Evolutionary conservation across 2,329 filamentous ascomycete species (phyloP), one percentile per base, ranked within the genome.

Genomic region (Pleurostoma richardsiae): DNA sequence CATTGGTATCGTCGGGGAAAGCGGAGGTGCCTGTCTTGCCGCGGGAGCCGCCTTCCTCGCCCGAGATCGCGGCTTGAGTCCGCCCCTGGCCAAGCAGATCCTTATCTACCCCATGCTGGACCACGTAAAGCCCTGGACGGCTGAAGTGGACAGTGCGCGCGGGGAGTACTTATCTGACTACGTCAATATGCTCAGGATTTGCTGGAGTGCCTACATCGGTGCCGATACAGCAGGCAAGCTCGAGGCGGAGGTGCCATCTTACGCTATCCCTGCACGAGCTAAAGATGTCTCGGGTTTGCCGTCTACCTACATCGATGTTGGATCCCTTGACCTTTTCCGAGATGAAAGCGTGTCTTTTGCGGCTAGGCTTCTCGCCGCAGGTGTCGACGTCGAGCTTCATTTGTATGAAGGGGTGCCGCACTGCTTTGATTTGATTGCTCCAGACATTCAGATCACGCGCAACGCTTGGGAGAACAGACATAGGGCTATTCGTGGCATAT

Each of bases 361-460:
- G n/a, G 45, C 43, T n/a, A 54, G 61, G 36, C 56, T 72, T 11
- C 54, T 53, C 8, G 49, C 56, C 46, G 65, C 56, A 5, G 59
- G 59, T 2, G 54, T 69, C 4, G 56, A 63, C 30, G 61, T 68
- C 2, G 69, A 72, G 53, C 55, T 71, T 5, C 68, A 71, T 43
- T 38, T 71, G 40, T 72, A 69, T 51, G 56, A 59, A 1, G 70
- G 69, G 2, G 46, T 72, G 31, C 65, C 65, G 3, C 69, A 73
- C 50, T 64, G 57, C 0, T 71, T 67, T 41, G 65, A 68, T 41
- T 43, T 36, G 33, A 36, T 36, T n/a, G 33, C 40, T 41, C 28
- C n/a, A 19, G n/a, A 36, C n/a, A 36, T 36, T 36, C 8, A 8
- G 8, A 36, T 36, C 33, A 36, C 33, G 8, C 33, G 33, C 33